Evolutionary conservation across 202 grass and related monocot species (phyloP), one percentile per base, ranked within the genome.

Genomic region (Carex arenaria): DNA sequence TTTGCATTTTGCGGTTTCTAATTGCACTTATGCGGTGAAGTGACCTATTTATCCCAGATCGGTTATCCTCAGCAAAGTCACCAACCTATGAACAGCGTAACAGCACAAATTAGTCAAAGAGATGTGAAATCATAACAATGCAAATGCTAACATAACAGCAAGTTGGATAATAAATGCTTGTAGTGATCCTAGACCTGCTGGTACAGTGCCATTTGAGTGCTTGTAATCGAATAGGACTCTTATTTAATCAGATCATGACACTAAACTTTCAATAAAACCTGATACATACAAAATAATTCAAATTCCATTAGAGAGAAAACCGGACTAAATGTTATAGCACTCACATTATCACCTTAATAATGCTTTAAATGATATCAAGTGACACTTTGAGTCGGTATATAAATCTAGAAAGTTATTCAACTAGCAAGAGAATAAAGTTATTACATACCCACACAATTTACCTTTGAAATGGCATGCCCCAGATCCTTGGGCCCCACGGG

Each of bases 1-100:
- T 93, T n/a, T 98, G 80, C 10, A 86, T 83, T 87, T 95, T 98
- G 20, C 95, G 86, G 62, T 98, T 98, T 59, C 93, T 23, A 83
- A 98, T 98, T 71, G 95, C 95, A 36, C 95, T 98, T 83, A 98
- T 98, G 83, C 95, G 61, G 85, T 98, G 95, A 84, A 98, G 85
- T 0, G 93, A 98, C 85, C 79, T 89, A 67, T 98, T 91, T 79
- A 98, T 98, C 32, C 95, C 93, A 31, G 95, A 98, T 72, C 95
- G 90, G 75, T 98, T 98, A 61, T 98, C 95, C 74, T 95, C 95
- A 0, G 93, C 92, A 77, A 98, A 95, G 36, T 98, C 93, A 8
- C 93, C 95, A 67, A 98, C 93, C 95, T 98, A 80, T 10, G 84
- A 78, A 70, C 45, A 85, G 2, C 22, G 42, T 7, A n/a, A 38